Percentiles rank a stretch among this genome's conserved stretches.
Evolutionary conservation across 2,329 filamentous ascomycete species (phyloP).

Genomic region (Sporothrix brasiliensis): DNA sequence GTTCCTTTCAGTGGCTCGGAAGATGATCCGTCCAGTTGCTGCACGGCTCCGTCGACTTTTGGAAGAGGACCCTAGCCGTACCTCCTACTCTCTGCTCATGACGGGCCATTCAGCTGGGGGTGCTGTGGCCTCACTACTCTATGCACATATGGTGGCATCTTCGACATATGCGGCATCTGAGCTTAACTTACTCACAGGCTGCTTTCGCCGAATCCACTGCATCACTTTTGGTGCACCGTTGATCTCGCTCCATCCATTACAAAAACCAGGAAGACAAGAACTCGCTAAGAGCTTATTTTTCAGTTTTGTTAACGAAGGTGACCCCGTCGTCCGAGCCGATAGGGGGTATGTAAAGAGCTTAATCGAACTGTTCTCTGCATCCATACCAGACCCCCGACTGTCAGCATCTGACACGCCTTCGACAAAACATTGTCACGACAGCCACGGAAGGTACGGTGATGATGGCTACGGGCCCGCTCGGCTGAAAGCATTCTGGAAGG

Average conservation of each 20-base stretch:
- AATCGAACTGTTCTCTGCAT: conserved; percentile 68
- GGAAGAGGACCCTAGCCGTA: conserved; percentile 68
- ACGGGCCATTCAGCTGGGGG: conserved; percentile 87
- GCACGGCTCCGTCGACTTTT: conserved; percentile 69
- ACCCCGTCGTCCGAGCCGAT: conserved; percentile 77
- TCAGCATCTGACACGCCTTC: neutral
- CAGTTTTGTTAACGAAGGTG: conserved; percentile 82
- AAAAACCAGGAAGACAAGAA: conserved; percentile 55
- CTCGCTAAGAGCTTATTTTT: conserved; percentile 72
- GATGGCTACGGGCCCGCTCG: neutral
- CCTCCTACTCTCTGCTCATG: conserved; percentile 71
- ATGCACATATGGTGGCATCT: conserved; percentile 74
- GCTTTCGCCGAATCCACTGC: conserved; percentile 80
- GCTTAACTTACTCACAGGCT: conserved; percentile 67
- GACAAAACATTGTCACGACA: neutral
- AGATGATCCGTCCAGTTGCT: conserved; percentile 75
- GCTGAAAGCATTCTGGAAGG: conserved; percentile 59
- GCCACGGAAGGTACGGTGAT: conserved; percentile 7
- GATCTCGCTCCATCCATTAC: conserved; percentile 69
- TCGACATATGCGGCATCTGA: conserved; percentile 62
- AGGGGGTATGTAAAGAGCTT: conserved; percentile 73
- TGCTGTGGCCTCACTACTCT: conserved; percentile 77
- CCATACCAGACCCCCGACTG: conserved; percentile 50
- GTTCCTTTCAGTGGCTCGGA: conserved; percentile 73
- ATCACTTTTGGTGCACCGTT: conserved; percentile 85